These are phyloP conservation scores for Chalaropsis ovoidea DNA, from an alignment of 2,329 filamentous ascomycete species.

Conservation along the genomic window DNA sequence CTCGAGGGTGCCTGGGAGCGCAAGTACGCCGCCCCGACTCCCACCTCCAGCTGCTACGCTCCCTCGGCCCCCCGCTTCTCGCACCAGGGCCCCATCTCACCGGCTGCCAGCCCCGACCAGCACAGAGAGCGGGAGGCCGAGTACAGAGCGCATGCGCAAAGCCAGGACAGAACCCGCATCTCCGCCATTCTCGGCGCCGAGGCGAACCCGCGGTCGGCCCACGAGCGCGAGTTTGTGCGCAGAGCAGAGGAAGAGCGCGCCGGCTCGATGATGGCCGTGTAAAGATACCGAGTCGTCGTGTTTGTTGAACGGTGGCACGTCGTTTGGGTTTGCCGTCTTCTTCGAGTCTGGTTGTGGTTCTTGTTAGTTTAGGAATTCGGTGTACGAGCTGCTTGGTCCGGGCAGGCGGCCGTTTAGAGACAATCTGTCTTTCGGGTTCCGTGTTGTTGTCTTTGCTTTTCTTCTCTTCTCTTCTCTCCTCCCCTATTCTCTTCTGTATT, in stretches of 20 bases:
- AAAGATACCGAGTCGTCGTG: not conserved
- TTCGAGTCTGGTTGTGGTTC: not conserved
- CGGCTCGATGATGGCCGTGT: not conserved
- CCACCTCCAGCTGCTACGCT: not conserved
- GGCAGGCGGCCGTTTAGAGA: conserved; percentile 16
- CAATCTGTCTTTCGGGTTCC: conserved; percentile 12
- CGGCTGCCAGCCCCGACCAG: conserved; percentile 42
- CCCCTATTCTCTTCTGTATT: conserved; percentile 18
- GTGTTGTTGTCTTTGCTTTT: conserved; percentile 17
- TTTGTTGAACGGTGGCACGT: conserved; percentile 30
- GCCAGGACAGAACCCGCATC: conserved; percentile 49
- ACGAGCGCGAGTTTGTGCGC: conserved; percentile 39
- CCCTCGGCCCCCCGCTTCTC: conserved; percentile 15
- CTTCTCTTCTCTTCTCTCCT: conserved; percentile 21
- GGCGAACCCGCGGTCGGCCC: conserved; percentile 41
- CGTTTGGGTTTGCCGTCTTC: conserved; percentile 31
- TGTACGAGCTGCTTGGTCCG: conserved; percentile 12
- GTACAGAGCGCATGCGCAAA: conserved; percentile 28
- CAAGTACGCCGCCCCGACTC: conserved; percentile 4
- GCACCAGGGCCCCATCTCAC: conserved; percentile 43
- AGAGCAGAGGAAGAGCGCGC: conserved; percentile 40
- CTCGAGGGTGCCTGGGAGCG: conserved; percentile 62
- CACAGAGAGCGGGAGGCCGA: conserved; percentile 36
- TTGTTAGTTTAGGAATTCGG: conserved; percentile 17
- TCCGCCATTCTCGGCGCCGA: conserved; percentile 53